These are phyloP conservation scores for Micromonas pusilla DNA, from an alignment of 139 green algal species.

Conservation along the genomic window DNA sequence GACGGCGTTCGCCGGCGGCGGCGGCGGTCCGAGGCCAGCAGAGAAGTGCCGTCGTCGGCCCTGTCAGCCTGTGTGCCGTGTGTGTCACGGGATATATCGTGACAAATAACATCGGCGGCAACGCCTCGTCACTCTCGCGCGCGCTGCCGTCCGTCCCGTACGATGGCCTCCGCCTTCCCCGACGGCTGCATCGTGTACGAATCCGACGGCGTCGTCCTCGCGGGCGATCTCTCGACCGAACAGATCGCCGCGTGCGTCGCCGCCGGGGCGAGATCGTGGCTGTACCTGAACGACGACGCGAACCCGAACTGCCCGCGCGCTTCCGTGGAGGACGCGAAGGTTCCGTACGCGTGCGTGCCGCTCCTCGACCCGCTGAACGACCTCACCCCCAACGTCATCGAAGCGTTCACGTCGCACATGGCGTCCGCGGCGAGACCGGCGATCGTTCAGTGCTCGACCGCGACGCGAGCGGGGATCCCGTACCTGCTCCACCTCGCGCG, in stretches of 20 bases:
- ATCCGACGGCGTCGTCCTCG: slow-evolving; percentile 2
- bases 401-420: neutral
- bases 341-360: neutral
- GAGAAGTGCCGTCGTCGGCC: no score
- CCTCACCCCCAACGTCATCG: neutral
- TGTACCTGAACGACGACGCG: slow-evolving; percentile 16
- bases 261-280: neutral
- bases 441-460: slow-evolving; percentile 22
- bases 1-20: no score
- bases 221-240: neutral
- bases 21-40: no score
- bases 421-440: neutral
- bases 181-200: neutral
- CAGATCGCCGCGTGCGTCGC: neutral
- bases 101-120: no score
- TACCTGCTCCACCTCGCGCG: slow-evolving; percentile 1
- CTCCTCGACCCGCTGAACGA: neutral
- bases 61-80: no score
- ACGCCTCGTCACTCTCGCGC: no score
- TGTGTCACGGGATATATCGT: no score
- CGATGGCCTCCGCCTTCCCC: no score
- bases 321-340: neutral
- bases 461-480: slow-evolving; percentile 1
- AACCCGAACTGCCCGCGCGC: neutral
- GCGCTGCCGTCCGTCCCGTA: no score